phyloP scores from a whole-genome alignment of 352 stramenopile species.

The Globisporangium perplexum region DNA sequence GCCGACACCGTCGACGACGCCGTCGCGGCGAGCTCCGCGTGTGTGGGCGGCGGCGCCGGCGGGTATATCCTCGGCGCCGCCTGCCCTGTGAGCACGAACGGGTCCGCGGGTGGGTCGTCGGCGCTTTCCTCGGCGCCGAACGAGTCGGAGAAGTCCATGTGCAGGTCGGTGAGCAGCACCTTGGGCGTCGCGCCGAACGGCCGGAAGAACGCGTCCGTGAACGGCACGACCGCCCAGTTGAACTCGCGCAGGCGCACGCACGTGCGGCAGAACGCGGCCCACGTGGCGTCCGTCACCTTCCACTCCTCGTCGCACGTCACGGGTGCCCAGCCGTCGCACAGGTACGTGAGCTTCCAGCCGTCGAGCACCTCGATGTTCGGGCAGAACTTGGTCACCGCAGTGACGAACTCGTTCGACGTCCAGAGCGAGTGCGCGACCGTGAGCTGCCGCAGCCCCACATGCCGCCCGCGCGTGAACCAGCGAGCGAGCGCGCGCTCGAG shows the following conservation, averaged over 20 bases:
- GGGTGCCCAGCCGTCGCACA: background rate
- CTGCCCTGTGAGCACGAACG: background rate
- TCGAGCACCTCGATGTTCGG: conserved; percentile 51
- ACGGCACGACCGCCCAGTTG: conserved; percentile 31
- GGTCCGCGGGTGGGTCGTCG: conserved; percentile 1
- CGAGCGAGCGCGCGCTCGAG: conserved; percentile 29
- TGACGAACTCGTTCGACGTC: conserved; percentile 35
- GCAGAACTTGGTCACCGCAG: conserved; percentile 33
- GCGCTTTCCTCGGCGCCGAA: conserved; percentile 7
- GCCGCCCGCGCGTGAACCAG: conserved; percentile 30
- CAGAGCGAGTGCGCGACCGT: conserved; percentile 32
- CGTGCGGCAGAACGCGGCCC: conserved; percentile 21
- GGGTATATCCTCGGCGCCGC: background rate
- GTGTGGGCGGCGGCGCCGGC: background rate
- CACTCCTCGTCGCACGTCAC: conserved; percentile 2
- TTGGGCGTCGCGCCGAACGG: conserved; percentile 22
- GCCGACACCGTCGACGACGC: background rate
- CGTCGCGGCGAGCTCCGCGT: background rate
- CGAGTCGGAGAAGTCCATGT: conserved; percentile 31
- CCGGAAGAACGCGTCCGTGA: conserved; percentile 24
- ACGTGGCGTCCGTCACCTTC: conserved; percentile 8
- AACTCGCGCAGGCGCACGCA: conserved; percentile 17
- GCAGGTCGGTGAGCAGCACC: conserved; percentile 30
- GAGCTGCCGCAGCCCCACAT: conserved; percentile 30
- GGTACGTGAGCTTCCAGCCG: conserved; percentile 50